Base-by-base conservation (phyloP, 192 early-diverging fungal species). In the Linnemannia zychae region DNA sequence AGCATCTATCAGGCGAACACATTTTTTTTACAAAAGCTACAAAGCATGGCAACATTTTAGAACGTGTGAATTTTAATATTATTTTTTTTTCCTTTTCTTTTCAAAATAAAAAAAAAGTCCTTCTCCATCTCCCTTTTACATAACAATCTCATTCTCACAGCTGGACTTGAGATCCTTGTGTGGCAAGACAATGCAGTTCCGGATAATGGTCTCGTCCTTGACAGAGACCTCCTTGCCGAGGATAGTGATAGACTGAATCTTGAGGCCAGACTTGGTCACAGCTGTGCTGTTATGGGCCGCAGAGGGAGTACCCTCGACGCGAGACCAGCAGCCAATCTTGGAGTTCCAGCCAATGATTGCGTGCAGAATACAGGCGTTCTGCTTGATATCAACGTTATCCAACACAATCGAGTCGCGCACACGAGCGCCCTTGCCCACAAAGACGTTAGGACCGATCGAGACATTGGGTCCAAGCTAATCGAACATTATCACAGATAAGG, bases 161-260 rank as follows among this genome's bases (percentile, higher is more conserved):
- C 92, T 94, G 52, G 87, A 75, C 87, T 95, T 95, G 73, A 99
- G 90, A 74, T 98, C 98, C 94, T 99, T 99, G 91, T 99, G 95
- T 34, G 98, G 98, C 79, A 99, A 84, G 38, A 99, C 98, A 74
- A 99, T 97, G 77, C 97, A 99, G 91, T 99, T 98, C 81, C 98
- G 92, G 78, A 99, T 96, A 44, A 97, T 94, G 72, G 93, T 92
- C 90, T 99, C 98, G 86, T 98, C 97, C 80, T 94, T 95, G 67
- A 99, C 95, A 13, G 92, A 91, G 31, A 99, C 97, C 81, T 96
- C 97, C 82, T 97, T 96, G 89, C 95, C 97, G 34, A 99, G 90
- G 73, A 99, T 98, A 52, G 96, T 94, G 71, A 97, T 94, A 72
- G 93, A 95, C 84, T 97, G 97, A 71, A 96, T 92, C 92, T 98